Evolutionary conservation across 1,284 basidiomycete species (phyloP).

Genomic region (Entoloma clypeatum): DNA sequence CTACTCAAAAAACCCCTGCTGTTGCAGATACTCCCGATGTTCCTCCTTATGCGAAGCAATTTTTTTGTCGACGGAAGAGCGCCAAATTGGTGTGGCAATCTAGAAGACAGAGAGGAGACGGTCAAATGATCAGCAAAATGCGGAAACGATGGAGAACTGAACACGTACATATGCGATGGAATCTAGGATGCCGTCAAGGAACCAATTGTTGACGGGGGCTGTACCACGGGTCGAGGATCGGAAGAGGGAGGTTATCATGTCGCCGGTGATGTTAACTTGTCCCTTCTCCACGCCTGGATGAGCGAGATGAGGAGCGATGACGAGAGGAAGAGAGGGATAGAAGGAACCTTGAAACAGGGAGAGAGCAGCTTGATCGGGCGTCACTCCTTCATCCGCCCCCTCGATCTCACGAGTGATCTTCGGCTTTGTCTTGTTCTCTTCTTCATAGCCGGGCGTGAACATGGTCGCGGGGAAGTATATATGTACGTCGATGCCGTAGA

Average conservation of each 20-base stretch:
- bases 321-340: not conserved
- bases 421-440: constrained; percentile 83
- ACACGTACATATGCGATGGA: constrained; percentile 39
- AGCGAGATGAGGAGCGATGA: not conserved
- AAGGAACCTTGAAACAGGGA: constrained; percentile 60
- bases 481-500: constrained; percentile 81
- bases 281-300: constrained; percentile 70
- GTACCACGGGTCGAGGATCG: constrained; percentile 67
- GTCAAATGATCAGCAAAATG: constrained; percentile 1
- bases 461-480: constrained; percentile 89
- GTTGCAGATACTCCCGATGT: constrained; percentile 43
- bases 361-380: constrained; percentile 64
- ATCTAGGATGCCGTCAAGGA: constrained; percentile 48
- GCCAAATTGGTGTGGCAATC: constrained; percentile 54
- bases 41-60: constrained; percentile 42
- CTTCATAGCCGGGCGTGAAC: constrained; percentile 72
- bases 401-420: constrained; percentile 79
- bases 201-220: constrained; percentile 57
- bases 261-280: constrained; percentile 72
- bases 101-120: constrained; percentile 25
- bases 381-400: constrained; percentile 64
- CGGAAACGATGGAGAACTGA: too few species aligned
- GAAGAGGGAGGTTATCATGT: constrained; percentile 68
- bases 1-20: constrained; percentile 28
- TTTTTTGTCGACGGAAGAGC: constrained; percentile 43